A percentile compares a stretch with the other conserved stretches of the same genome.
phyloP scores from a whole-genome alignment of 805 yeast genomes.

The Lipomyces kockii region DNA sequence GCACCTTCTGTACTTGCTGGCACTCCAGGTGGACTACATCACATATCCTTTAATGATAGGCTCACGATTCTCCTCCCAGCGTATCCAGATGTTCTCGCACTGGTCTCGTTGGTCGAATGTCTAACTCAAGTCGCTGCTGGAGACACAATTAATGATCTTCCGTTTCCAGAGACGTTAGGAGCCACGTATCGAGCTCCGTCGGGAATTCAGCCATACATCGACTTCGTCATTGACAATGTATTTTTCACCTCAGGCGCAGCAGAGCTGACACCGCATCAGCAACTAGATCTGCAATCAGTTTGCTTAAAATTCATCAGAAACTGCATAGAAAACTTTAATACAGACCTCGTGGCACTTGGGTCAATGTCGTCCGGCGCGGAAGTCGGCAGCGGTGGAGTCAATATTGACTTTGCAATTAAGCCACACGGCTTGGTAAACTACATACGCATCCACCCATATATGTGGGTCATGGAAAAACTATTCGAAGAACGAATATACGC shows the following conservation, averaged over 20 bases:
- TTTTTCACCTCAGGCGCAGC: slow-evolving; percentile 56
- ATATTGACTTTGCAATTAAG: slow-evolving; percentile 55
- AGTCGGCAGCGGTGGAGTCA: slow-evolving; percentile 42
- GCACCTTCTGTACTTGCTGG: slow-evolving; percentile 34
- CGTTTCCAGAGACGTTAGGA: slow-evolving; percentile 71
- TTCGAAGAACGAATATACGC: slow-evolving; percentile 63
- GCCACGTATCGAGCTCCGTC: slow-evolving; percentile 55
- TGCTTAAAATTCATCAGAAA: slow-evolving; percentile 58
- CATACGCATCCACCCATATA: slow-evolving; percentile 71
- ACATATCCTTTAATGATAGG: slow-evolving; percentile 50
- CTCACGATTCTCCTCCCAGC: slow-evolving; percentile 55
- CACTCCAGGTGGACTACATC: slow-evolving; percentile 42
- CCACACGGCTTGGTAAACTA: slow-evolving; percentile 54
- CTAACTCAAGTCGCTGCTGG: slow-evolving; percentile 40
- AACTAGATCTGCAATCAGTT: slow-evolving; percentile 55
- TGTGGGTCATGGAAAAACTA: slow-evolving; percentile 63
- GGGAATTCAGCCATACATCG: slow-evolving; percentile 82
- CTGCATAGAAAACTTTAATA: slow-evolving; percentile 57
- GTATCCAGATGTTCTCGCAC: slow-evolving; percentile 63
- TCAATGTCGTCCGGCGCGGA: slow-evolving; percentile 51
- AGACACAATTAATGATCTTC: slow-evolving; percentile 46
- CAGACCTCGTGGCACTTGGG: slow-evolving; percentile 56
- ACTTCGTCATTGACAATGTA: slow-evolving; percentile 69
- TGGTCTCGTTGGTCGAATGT: slow-evolving; percentile 57
- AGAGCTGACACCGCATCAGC: slow-evolving; percentile 47